A percentile compares a stretch with the other conserved stretches of the same genome.
Evolutionary conservation across 2,329 filamentous ascomycete species (phyloP).

Genomic region (Fusarium veterinarium): DNA sequence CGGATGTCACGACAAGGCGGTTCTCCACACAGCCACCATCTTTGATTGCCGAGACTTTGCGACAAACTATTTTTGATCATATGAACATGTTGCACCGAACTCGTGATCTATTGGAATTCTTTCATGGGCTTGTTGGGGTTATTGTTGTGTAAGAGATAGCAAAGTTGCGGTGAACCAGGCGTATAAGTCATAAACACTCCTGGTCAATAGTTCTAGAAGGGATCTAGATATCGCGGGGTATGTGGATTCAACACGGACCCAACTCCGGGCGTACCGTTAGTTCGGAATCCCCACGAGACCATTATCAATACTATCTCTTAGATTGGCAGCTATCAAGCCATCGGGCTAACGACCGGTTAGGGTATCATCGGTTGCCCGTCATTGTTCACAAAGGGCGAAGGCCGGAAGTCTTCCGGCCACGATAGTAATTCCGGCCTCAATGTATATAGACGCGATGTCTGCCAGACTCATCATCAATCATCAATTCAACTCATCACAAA

Average conservation of each 20-base stretch:
- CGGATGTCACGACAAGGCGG: slow-evolving; percentile 39
- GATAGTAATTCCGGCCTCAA: slow-evolving; percentile 28
- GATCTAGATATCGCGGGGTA: slow-evolving; percentile 14
- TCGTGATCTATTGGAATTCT: slow-evolving; percentile 1
- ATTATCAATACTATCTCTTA: slow-evolving; percentile 25
- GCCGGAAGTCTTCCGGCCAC: slow-evolving; percentile 36
- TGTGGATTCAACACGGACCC: slow-evolving; percentile 7
- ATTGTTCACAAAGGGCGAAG: slow-evolving; percentile 29
- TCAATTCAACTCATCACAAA: neutral
- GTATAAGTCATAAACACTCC: neutral
- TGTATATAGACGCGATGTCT: slow-evolving; percentile 28
- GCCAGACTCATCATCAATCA: neutral
- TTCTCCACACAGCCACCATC: slow-evolving; percentile 26
- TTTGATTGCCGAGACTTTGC: neutral
- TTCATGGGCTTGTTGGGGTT: neutral
- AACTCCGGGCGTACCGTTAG: slow-evolving; percentile 20
- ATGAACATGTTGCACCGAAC: neutral
- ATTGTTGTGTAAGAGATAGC: neutral
- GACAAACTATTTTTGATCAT: slow-evolving; percentile 8
- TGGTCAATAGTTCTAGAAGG: neutral
- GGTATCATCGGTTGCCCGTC: slow-evolving; percentile 28
- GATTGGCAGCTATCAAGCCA: slow-evolving; percentile 23
- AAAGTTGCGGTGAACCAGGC: neutral
- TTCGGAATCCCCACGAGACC: slow-evolving; percentile 21
- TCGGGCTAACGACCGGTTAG: neutral